These are phyloP conservation scores for Plantago elongata DNA, from an alignment of 257 asterid species.

Conservation along the genomic window DNA sequence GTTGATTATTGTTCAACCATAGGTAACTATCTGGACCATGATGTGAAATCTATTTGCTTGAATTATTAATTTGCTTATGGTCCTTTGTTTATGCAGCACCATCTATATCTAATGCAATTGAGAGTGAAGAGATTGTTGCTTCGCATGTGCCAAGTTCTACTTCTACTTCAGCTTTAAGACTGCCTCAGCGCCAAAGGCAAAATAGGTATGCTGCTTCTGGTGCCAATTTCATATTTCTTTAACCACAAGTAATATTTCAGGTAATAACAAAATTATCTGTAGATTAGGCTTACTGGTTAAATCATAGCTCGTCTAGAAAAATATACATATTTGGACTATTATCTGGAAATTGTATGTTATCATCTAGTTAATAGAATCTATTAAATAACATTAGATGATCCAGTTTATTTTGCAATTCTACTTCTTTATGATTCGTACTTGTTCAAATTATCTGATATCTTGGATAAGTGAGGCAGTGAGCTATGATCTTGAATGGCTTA, in stretches of 20 bases:
- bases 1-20: conserved; percentile 55
- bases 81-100: conserved; percentile 40
- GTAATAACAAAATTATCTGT: background rate
- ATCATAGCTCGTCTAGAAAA: background rate
- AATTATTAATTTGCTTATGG: conserved; percentile 10
- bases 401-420: too few species aligned
- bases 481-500: too few species aligned
- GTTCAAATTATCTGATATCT: too few species aligned
- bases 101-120: conserved; percentile 56
- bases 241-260: background rate
- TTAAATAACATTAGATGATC: too few species aligned
- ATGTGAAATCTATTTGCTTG: background rate
- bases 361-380: too few species aligned
- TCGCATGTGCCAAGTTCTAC: conserved; percentile 43
- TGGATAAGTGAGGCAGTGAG: too few species aligned
- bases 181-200: conserved; percentile 50
- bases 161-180: conserved; percentile 38
- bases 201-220: conserved; percentile 46
- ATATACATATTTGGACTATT: too few species aligned
- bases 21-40: conserved; percentile 39
- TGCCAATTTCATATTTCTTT: background rate
- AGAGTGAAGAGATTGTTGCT: conserved; percentile 51
- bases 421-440: too few species aligned
- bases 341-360: background rate
- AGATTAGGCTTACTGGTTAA: background rate